phyloP scores from a whole-genome alignment of 2,329 filamentous ascomycete species.

The Apiospora kogelbergensis region DNA sequence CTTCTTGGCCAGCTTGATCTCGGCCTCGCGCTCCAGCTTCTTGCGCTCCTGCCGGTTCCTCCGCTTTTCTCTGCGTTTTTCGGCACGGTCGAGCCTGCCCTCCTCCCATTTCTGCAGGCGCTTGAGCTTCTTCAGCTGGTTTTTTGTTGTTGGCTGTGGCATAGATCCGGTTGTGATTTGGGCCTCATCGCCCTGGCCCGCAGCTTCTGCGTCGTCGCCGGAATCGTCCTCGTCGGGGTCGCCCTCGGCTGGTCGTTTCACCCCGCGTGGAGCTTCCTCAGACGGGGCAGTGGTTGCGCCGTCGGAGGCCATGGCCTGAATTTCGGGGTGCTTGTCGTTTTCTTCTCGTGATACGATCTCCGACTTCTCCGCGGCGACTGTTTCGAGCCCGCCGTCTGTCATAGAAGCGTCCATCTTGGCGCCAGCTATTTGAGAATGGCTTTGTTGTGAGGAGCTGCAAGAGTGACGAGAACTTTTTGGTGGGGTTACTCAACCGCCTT shows the following conservation, averaged over 20 bases:
- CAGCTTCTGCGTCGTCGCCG: slow-evolving; percentile 40
- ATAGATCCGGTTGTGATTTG: slow-evolving; percentile 35
- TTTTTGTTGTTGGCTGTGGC: slow-evolving; percentile 54
- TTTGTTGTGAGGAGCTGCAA: not conserved
- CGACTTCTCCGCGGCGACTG: slow-evolving; percentile 13
- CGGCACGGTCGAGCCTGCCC: slow-evolving; percentile 47
- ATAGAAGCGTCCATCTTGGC: not conserved
- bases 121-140: slow-evolving; percentile 76
- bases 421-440: not conserved
- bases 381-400: slow-evolving; percentile 11
- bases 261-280: slow-evolving; percentile 11
- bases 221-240: slow-evolving; percentile 58
- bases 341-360: slow-evolving; percentile 14
- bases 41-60: slow-evolving; percentile 47
- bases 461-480: not conserved
- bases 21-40: slow-evolving; percentile 49
- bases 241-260: slow-evolving; percentile 42
- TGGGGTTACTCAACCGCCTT: not conserved
- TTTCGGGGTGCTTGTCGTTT: slow-evolving; percentile 15
- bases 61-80: slow-evolving; percentile 59
- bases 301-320: not conserved
- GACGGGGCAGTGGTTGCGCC: slow-evolving; percentile 3
- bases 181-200: slow-evolving; percentile 52
- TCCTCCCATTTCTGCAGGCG: slow-evolving; percentile 76
- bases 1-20: slow-evolving; percentile 44